Base-by-base conservation (phyloP, 1,284 basidiomycete species). In the Ceratobasidium sp. region DNA sequence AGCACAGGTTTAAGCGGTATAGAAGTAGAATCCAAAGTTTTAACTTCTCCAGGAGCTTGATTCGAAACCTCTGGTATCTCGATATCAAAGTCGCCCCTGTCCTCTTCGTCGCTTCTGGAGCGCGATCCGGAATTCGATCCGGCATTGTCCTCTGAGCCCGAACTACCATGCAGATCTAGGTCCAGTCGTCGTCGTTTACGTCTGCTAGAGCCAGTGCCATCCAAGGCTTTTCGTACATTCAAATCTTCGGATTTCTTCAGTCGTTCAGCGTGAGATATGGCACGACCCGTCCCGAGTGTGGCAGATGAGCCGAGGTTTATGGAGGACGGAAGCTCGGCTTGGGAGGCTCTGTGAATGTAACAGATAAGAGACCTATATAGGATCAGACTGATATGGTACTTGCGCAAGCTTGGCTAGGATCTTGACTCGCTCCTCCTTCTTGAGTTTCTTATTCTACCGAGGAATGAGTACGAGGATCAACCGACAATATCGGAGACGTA, bases 331-430 rank as follows among this genome's bases (percentile, higher is more conserved):
- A 92, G 84, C 62, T 91, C 87, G 1, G 91, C 90, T 85, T 96
- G 94, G 52, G 90, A 91, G 85, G 92, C 89, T 78, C 94, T 95
- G 86, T 20, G 20, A 50, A 2, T 38, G 12, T 13, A 23, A 5
- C 12, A 26, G 52, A 17, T 26, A 62, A 26, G 46, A 20, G 23
- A 68, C 62, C 26, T 6, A 75, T 9, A 40, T 33, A 42, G 13
- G 20, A 17, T 56, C 48, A 20, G 2, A 15, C 40, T 28, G 38
- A 23, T 23, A 77, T 68, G 23, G 10, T 42, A 89, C 91, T 80
- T 85, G 95, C 94, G 91, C 89, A 76, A 96, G 86, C 82, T 94
- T 95, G 80, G 94, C 90, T 78, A 96, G 90, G 6, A 96, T 87
- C 26, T 87, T 83, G 1, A 90, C 82, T 62, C 94, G 89, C 80